Conservation (phyloP, 257 asterid species). For the Solanum sejunctum region DNA sequence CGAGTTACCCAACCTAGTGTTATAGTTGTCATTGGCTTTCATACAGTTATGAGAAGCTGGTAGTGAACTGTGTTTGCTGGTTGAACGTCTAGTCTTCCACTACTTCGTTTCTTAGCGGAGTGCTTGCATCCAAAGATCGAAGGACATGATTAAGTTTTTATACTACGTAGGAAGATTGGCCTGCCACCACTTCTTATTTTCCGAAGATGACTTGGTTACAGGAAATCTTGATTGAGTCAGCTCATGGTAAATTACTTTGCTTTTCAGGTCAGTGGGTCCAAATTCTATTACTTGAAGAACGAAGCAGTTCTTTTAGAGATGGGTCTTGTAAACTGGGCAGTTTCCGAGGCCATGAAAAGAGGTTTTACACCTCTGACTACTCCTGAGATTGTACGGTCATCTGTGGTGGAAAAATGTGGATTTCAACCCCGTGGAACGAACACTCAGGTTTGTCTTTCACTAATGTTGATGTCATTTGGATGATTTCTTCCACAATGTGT, state of each 20-base stretch:
- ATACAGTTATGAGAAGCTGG: neutral
- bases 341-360: constrained; percentile 76
- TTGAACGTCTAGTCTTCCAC: neutral
- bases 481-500: neutral
- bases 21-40: neutral
- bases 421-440: constrained; percentile 97
- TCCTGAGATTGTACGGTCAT: constrained; percentile 90
- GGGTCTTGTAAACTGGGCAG: constrained; percentile 92
- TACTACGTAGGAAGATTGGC: neutral
- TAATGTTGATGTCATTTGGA: neutral
- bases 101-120: neutral
- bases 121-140: neutral
- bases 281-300: constrained; percentile 91
- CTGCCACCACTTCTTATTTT: neutral
- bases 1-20: neutral
- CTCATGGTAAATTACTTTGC: neutral
- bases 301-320: constrained; percentile 88
- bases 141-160: neutral
- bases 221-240: neutral
- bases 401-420: constrained; percentile 92
- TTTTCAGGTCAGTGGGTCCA: constrained; percentile 83
- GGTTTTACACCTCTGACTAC: constrained; percentile 88
- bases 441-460: constrained; percentile 60
- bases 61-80: neutral
- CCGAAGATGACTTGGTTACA: neutral